These are phyloP conservation scores for Podila minutissima DNA, from an alignment of 192 early-diverging fungal genomes.

Conservation along the genomic window DNA sequence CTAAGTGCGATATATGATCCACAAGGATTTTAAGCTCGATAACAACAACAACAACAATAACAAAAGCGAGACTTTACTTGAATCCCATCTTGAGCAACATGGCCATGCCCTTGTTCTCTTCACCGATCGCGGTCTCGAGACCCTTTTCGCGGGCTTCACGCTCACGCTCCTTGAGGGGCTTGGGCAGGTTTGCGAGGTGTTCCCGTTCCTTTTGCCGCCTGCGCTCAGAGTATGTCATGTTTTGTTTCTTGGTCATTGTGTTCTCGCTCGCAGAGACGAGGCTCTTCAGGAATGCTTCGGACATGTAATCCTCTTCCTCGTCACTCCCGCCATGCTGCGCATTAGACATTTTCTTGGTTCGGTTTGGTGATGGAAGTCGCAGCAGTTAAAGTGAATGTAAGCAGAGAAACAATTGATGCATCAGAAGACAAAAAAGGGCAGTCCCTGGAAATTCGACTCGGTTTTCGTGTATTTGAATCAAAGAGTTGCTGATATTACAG, in stretches of 20 bases:
- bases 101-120: constrained; percentile 63
- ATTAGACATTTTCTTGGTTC: not conserved
- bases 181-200: constrained; percentile 54
- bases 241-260: constrained; percentile 10
- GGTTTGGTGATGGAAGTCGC: too few species aligned
- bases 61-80: constrained; percentile 39
- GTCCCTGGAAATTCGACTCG: too few species aligned
- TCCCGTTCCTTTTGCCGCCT: constrained; percentile 53
- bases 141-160: constrained; percentile 61
- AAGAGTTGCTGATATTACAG: too few species aligned
- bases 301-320: constrained; percentile 68
- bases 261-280: constrained; percentile 20
- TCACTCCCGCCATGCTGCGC: constrained; percentile 12
- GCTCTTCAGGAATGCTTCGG: constrained; percentile 52
- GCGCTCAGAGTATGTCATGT: constrained; percentile 48
- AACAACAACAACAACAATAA: not conserved
- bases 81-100: constrained; percentile 69
- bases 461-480: too few species aligned
- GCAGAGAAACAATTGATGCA: too few species aligned
- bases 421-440: too few species aligned
- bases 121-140: constrained; percentile 54
- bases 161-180: constrained; percentile 53
- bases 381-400: too few species aligned
- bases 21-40: not conserved
- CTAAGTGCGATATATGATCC: too few species aligned